Base-by-base conservation (phyloP, 805 yeast genomes). In the Kregervanrija fluxuum region DNA sequence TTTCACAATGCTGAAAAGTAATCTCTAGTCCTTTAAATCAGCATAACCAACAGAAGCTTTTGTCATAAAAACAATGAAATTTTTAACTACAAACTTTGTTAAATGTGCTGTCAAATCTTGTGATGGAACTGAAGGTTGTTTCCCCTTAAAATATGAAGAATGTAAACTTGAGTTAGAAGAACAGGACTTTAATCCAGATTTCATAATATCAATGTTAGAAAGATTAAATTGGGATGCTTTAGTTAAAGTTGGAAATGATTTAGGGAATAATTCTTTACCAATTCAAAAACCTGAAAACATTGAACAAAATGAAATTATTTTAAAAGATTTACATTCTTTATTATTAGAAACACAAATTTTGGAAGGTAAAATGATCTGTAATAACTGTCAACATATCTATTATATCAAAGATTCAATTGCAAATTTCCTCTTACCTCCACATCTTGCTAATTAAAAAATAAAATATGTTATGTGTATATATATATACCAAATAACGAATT, bases 71-170 rank as follows among this genome's bases (percentile, higher is more conserved):
- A 37, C 12, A 30, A 91, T 91, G 99, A 91, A 93, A 68, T 80
- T 91, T 57, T 69, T 93, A 28, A 91, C 99, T n/a, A 86, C 97
- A 11, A 93, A 93, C 65, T 93, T 93, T 65, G 95, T 93, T 50
- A 88, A 84, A 61, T 93, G 99, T 66, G 89, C 98, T 0, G 85
- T 88, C 49, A 82, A 83, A 57, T 56, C 80, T 2, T 93, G 99
- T 60, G 88, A 82, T 38, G 67, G 79, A 11, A 75, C 91, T 5
- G 75, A 77, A 11, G 77, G 79, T 5, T 79, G 95, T 14, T 93
- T 89, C 60, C 99, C 99, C 2, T 73, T 93, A 45, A 71, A 72
- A 48, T 91, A 74, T 60, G 62, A 72, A 45, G 75, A 78, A 16
- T 83, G 93, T 55, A 75, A 82, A 54, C 68, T 93, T 33, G 37